Base-by-base conservation (phyloP, 305 asterid genomes). In the Solanum hybrid region DNA sequence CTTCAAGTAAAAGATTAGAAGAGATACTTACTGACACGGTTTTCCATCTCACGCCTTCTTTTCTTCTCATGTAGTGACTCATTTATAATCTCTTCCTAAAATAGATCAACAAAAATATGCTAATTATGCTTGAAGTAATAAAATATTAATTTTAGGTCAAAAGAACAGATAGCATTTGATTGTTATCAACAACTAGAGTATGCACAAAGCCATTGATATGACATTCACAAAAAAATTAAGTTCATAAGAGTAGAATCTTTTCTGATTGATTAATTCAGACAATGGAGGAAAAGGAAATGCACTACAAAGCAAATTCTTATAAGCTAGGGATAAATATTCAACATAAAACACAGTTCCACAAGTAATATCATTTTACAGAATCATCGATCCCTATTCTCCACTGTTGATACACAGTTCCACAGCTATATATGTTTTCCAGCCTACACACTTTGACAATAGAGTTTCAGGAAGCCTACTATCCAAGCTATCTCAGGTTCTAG, bases 31-130 rank as follows among this genome's bases (percentile, higher is more conserved):
- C 99, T 90, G 90, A 96, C 94, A 86, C 87, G 93, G 89, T 86
- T 90, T 90, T 95, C 98, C 92, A 92, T 51, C 22, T 93, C 97
- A 90, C 89, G 94, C 29, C 92, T 39, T 91, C 92, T 93, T 90
- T 88, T 96, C 93, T 91, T 95, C 93, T 94, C 93, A 87, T 36
- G 90, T 89, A 91, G 95, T 31, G 87, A 73, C 67, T 77, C 87
- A 86, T 78, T 89, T 74, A 93, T 89, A 91, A 95, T 95, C 89
- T 92, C 98, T 92, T 97, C 99, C 99, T 97, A 93, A 51, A 91
- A 90, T 40, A 86, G 86, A 86, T 16, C 75, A 88, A 88, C 69
- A 88, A 88, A 91, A 91, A 76, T 76, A 78, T 88, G 86, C 81
- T 90, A 91, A 42, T 71, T 64, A 89, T 86, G 89, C 91, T 90